A percentile compares a stretch with the other conserved stretches of the same genome.
These are phyloP conservation scores for Fusarium sp. DNA, from an alignment of 2,329 filamentous ascomycete species.

Conservation along the genomic window DNA sequence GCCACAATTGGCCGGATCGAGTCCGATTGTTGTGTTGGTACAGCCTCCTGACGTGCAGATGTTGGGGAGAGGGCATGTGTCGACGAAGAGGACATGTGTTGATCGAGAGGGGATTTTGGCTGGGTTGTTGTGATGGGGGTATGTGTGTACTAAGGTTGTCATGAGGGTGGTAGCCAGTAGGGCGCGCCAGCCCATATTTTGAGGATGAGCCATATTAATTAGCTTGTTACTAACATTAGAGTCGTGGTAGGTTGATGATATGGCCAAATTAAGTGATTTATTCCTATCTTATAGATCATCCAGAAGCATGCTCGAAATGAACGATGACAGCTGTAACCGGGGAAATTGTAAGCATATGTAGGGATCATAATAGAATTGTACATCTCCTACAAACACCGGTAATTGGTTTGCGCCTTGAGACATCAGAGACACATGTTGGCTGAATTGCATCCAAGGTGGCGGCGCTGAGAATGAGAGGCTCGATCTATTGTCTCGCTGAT, in stretches of 20 bases:
- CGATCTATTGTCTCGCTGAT: too few species aligned
- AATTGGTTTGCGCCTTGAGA: too few species aligned
- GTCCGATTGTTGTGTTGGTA: slow-evolving; percentile 35
- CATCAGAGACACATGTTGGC: too few species aligned
- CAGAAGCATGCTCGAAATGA: not conserved
- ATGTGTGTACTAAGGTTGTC: slow-evolving; percentile 1
- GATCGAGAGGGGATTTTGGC: slow-evolving; percentile 11
- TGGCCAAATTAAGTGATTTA: not conserved
- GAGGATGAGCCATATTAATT: slow-evolving; percentile 18
- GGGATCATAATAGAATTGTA: too few species aligned
- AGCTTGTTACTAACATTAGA: not conserved
- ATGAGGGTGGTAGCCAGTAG: slow-evolving; percentile 5
- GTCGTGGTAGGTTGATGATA: not conserved
- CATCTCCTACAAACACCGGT: too few species aligned
- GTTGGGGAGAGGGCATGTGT: slow-evolving; percentile 22
- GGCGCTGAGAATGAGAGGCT: too few species aligned
- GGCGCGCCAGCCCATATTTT: slow-evolving; percentile 19
- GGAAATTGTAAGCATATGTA: too few species aligned
- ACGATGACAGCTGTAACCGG: not conserved
- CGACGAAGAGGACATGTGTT: not conserved
- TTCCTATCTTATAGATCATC: not conserved
- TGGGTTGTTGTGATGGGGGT: slow-evolving; percentile 11
- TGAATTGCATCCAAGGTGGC: too few species aligned
- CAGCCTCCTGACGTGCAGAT: slow-evolving; percentile 30
- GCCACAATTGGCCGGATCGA: slow-evolving; percentile 32